Base-by-base conservation (phyloP, 164 flowering plant genomes). In the Warburgia ugandensis region DNA sequence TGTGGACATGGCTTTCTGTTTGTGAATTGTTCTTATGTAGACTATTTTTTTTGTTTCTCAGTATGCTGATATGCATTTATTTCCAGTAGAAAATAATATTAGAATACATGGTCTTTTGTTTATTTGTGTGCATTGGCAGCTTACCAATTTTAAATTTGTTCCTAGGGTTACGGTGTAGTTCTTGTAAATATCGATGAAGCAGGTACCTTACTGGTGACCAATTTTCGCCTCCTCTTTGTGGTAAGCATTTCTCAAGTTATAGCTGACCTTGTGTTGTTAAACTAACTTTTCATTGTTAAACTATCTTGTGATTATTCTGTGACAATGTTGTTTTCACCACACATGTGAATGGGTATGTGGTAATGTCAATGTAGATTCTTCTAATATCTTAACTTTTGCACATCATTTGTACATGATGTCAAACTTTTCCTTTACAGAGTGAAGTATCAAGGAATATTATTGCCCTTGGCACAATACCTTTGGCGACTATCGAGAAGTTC, bases 171-270 rank as follows among this genome's bases (percentile, higher is more conserved):
- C 72, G 99, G 97, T 19, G 89, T 82, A 55, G 91, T 86, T 63
- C 94, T 94, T 64, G 84, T 86, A 8, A 94, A 94, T 58, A 89
- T 73, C 12, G 95, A 86, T 58, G 92, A 80, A 61, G 94, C 99
- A 3, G 99, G 99, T 48, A 82, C 90, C 13, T 70, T 89, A 72
- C 45, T 80, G 26, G 92, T 94, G 22, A 89, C 99, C 23, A 94
- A 86, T 66, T 89, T 74, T 52, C 99, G 99, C 58, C 72, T 94
- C 56, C 78, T 94, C 56, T 88, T 92, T 63, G 67, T 94, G 82
- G 99, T 94, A 66, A 77, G 94, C 67, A 28, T 6, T 31, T 10
- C 7, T 31, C 10, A 13, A 7, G 42, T 41, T 22, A 20, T 13
- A 26, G 29, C 27, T 36, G 39, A 36, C 2, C 16, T 36, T 36